phyloP scores from a whole-genome alignment of 2,329 filamentous ascomycete species.

The Penicillium corylophilum region DNA sequence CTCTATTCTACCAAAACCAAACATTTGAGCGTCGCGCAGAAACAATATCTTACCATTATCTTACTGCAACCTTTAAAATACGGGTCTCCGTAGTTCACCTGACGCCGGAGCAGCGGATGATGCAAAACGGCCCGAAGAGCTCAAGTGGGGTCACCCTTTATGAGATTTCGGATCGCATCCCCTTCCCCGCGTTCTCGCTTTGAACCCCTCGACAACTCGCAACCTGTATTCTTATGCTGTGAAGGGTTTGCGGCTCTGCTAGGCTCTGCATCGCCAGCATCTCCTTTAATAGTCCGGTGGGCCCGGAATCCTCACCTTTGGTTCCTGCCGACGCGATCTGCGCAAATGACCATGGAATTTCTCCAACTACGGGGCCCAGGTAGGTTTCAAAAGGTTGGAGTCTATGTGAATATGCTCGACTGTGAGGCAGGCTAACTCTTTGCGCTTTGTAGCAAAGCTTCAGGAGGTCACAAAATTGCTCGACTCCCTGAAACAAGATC shows the following conservation, averaged over 20 bases:
- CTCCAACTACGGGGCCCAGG: constrained; percentile 28
- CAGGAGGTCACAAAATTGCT: constrained; percentile 66
- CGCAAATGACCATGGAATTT: constrained; percentile 23
- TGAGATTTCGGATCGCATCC: background rate
- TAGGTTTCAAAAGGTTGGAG: constrained; percentile 9
- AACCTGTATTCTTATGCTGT: background rate
- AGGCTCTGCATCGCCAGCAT: background rate
- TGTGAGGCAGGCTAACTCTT: background rate
- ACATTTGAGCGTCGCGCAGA: background rate
- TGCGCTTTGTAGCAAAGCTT: constrained; percentile 59
- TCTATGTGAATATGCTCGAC: background rate
- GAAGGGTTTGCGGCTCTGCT: background rate
- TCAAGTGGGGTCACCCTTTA: background rate
- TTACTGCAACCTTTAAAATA: background rate
- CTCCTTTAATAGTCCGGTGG: background rate
- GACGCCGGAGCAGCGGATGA: background rate
- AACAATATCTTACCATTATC: background rate
- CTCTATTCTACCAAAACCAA: background rate
- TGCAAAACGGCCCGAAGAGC: background rate
- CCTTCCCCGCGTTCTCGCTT: constrained; percentile 1
- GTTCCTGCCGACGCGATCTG: background rate
- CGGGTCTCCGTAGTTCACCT: background rate
- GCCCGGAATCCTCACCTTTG: background rate
- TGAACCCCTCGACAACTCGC: background rate
- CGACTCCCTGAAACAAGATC: constrained; percentile 60